Evolutionary conservation across 306 rosid genomes (phyloP).

Genomic region (Prinsepia uniflora): DNA sequence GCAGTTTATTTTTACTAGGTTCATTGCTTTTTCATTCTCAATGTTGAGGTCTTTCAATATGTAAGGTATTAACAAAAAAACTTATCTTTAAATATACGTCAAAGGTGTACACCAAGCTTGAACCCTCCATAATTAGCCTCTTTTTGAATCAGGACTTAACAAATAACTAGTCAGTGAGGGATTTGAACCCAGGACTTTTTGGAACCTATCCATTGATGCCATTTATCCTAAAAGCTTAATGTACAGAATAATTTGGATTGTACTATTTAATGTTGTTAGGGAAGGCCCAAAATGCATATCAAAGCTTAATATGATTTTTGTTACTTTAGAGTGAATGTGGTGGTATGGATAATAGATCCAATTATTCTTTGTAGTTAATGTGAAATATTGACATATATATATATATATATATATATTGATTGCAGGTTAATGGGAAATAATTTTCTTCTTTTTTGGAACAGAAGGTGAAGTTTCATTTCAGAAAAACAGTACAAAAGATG

Average conservation of each 20-base stretch:
- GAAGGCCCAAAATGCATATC: not conserved
- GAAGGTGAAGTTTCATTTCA: too few species aligned
- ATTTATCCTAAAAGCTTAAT: conserved; percentile 1
- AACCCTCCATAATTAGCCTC: not conserved
- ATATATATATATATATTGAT: not conserved
- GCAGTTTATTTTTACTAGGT: not conserved
- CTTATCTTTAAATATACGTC: not conserved
- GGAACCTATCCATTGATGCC: not conserved
- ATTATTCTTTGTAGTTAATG: not conserved
- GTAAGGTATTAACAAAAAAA: not conserved
- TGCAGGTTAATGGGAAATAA: not conserved
- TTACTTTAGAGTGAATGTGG: not conserved
- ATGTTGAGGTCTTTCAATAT: not conserved
- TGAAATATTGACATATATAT: not conserved
- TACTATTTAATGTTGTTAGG: not conserved
- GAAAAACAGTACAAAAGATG: too few species aligned
- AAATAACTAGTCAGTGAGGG: not conserved
- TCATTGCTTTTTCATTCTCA: not conserved
- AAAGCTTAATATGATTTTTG: not conserved
- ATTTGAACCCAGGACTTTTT: not conserved
- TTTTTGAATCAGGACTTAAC: not conserved
- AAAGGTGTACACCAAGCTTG: not conserved
- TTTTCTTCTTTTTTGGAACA: too few species aligned
- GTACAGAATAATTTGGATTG: not conserved
- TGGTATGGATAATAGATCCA: not conserved